Conservation (phyloP, 1,139 yeast genomes). For the Yamadazyma sp. region DNA sequence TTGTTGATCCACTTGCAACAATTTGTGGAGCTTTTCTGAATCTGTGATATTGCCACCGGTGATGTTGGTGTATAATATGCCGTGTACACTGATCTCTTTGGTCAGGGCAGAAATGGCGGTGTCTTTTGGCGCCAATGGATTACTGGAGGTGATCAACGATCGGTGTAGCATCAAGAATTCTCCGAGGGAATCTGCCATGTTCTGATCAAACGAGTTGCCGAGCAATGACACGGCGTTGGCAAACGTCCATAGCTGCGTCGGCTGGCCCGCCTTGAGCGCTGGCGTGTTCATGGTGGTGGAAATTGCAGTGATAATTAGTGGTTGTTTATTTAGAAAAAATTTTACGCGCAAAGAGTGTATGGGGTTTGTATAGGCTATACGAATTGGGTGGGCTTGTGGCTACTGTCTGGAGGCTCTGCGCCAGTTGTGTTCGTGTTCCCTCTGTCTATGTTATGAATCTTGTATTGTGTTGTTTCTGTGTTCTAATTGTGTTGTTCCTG, state of each 20-base stretch:
- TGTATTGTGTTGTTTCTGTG: too few relatives aligned
- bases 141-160: slow-evolving; percentile 28
- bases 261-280: slow-evolving; percentile 20
- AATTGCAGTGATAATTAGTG: not conserved
- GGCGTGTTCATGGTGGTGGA: slow-evolving; percentile 2
- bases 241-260: slow-evolving; percentile 45
- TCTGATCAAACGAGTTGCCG: slow-evolving; percentile 31
- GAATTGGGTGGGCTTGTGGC: too few relatives aligned
- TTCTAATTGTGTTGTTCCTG: too few relatives aligned
- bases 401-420: too few relatives aligned
- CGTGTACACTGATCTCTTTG: slow-evolving; percentile 38
- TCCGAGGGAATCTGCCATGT: slow-evolving; percentile 41
- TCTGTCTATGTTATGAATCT: too few relatives aligned
- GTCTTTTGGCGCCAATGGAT: slow-evolving; percentile 28
- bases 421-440: too few relatives aligned
- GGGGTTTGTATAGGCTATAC: not conserved
- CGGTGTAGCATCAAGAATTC: slow-evolving; percentile 43
- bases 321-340: slow-evolving; percentile 4
- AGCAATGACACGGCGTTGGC: slow-evolving; percentile 40
- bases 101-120: slow-evolving; percentile 6
- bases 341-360: slow-evolving; percentile 5
- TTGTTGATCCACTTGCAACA: slow-evolving; percentile 32
- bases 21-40: slow-evolving; percentile 39
- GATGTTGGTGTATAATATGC: slow-evolving; percentile 37
- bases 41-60: slow-evolving; percentile 30